A percentile compares a stretch with the other conserved stretches of the same genome.
These are phyloP conservation scores for Trametes maxima DNA, from an alignment of 768 basidiomycete genomes.

Conservation along the genomic window DNA sequence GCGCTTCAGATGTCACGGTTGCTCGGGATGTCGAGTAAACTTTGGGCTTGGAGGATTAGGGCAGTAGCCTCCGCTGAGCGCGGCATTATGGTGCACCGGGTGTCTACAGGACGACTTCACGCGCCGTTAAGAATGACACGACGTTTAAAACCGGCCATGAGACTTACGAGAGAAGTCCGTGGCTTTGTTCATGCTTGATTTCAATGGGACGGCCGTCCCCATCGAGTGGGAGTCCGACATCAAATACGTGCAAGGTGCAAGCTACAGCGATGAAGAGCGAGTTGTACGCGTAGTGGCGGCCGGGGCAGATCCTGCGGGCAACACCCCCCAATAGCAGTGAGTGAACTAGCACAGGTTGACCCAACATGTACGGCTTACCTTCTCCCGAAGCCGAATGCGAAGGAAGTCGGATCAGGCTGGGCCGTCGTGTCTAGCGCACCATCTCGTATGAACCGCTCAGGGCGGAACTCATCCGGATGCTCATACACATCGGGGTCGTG, in stretches of 20 bases:
- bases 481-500: conserved; percentile 21
- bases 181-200: not conserved
- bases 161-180: conserved; percentile 10
- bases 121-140: not conserved
- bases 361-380: conserved; percentile 3
- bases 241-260: conserved; percentile 6
- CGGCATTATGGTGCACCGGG: conserved; percentile 4
- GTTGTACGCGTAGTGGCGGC: conserved; percentile 9
- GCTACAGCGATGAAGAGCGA: conserved; percentile 9
- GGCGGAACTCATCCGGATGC: conserved; percentile 14
- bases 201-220: not conserved
- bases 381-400: conserved; percentile 31
- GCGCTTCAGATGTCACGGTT: no score
- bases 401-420: conserved; percentile 30
- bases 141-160: no score
- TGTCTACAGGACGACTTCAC: conserved; percentile 7
- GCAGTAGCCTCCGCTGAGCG: not conserved
- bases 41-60: not conserved
- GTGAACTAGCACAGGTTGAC: no score
- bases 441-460: conserved; percentile 11
- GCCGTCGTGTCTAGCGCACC: conserved; percentile 22
- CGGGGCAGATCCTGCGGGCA: conserved; percentile 4
- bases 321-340: no score
- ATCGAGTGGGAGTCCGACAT: conserved; percentile 10
- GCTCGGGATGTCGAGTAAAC: no score